Evolutionary conservation across 148 eudicot species (phyloP).

Genomic region (Mesembryanthemum crystallinum): DNA sequence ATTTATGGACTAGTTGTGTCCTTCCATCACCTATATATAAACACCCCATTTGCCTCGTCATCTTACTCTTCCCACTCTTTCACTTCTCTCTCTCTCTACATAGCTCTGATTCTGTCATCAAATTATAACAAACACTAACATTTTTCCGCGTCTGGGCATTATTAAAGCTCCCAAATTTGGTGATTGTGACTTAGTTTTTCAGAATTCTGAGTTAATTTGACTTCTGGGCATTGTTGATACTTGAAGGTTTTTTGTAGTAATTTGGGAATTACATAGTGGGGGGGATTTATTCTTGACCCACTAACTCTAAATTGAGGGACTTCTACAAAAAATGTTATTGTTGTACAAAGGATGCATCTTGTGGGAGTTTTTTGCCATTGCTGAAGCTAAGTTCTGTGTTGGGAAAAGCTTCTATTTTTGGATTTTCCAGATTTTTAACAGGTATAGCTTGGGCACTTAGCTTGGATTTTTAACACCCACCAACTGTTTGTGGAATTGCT

Average conservation of each 20-base stretch:
- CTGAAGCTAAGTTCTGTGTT: conserved; percentile 60
- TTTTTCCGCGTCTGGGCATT: conserved; percentile 25
- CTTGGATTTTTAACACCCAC: conserved; percentile 15
- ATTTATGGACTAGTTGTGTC: conserved; percentile 30
- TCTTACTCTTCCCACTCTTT: conserved; percentile 20
- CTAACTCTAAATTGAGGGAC: conserved; percentile 20
- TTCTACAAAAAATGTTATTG: conserved; percentile 49
- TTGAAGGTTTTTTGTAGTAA: neutral
- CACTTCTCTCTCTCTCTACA: conserved; percentile 2
- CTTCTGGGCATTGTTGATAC: conserved; percentile 25
- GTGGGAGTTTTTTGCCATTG: conserved; percentile 48
- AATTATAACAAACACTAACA: neutral
- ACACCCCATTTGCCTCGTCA: conserved; percentile 24
- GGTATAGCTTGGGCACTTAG: conserved; percentile 54
- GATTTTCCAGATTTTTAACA: conserved; percentile 74
- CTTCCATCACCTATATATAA: conserved; percentile 57
- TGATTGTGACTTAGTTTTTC: conserved; percentile 25
- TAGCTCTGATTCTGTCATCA: neutral
- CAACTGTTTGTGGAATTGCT: conserved; percentile 36
- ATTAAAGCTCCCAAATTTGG: conserved; percentile 25
- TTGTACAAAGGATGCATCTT: conserved; percentile 48
- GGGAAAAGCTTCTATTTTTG: conserved; percentile 76
- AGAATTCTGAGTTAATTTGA: conserved; percentile 7
- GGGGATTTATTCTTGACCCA: conserved; percentile 19
- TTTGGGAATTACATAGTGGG: conserved; percentile 30